Conservation (phyloP, 2,329 filamentous ascomycete genomes). For the Seiridium cupressi region DNA sequence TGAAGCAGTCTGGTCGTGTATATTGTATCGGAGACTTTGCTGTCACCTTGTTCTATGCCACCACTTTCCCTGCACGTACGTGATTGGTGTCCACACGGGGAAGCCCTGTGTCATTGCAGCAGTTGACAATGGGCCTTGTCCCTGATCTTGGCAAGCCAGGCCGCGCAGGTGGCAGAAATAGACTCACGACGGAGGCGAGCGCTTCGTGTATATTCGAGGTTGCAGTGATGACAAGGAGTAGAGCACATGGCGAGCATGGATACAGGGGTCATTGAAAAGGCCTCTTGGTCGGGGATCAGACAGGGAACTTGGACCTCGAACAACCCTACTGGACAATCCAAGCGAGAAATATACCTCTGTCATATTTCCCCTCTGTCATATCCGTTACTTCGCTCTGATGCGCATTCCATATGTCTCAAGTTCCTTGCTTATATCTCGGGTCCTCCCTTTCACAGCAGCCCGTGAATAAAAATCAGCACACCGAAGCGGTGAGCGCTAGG, state of each 20-base stretch:
- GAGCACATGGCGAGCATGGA: constrained; percentile 1
- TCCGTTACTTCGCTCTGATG: too few relatives aligned
- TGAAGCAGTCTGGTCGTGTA: neutral
- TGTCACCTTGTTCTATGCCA: neutral
- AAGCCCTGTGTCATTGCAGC: neutral
- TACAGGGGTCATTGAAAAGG: neutral
- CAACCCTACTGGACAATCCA: too few relatives aligned
- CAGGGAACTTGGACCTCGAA: too few relatives aligned
- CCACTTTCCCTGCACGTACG: neutral
- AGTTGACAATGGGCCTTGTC: neutral
- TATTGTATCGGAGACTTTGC: neutral
- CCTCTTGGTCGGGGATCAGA: too few relatives aligned
- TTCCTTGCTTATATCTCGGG: too few relatives aligned
- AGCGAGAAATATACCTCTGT: too few relatives aligned
- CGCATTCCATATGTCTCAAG: too few relatives aligned
- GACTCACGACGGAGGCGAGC: neutral
- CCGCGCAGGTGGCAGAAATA: neutral
- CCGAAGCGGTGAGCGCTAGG: too few relatives aligned
- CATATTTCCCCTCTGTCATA: too few relatives aligned
- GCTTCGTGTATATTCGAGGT: neutral
- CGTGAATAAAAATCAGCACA: too few relatives aligned
- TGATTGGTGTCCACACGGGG: neutral
- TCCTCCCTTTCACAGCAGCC: too few relatives aligned
- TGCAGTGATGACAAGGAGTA: neutral
- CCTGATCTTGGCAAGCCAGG: neutral